Base-by-base conservation (phyloP, 805 yeast species). In the Saturnispora kantuleensis region DNA sequence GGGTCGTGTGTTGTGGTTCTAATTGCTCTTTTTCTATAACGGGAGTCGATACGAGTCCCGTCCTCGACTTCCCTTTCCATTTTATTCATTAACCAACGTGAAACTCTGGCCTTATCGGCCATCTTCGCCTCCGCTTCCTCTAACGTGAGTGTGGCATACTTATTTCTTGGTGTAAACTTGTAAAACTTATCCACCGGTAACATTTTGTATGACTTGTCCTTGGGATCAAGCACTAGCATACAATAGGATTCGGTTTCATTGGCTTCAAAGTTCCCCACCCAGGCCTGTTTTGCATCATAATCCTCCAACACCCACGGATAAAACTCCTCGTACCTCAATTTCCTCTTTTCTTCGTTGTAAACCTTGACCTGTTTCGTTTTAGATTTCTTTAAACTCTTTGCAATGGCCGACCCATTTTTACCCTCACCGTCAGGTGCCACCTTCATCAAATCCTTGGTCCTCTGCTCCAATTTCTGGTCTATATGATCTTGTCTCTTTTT, bases 221-320 rank as follows among this genome's bases (percentile, higher is more conserved):
- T 84, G 48, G 77, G 79, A 59, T 87, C 96, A 55, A 86, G 81
- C 36, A 88, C 86, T 56, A 90, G 73, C 39, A 90, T 67, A 9
- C 86, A 95, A 51, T 85, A 86, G n/a, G 84, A 71, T 52, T 87
- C 96, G 15, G 88, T 76, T 44, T 76, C 75, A 38, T 84, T 85
- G 1, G 97, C 97, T 66, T 93, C 98, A 65, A 86, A 93, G 54
- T 81, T 84, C 32, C 97, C 96, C 15, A 89, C 97, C 84, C 86
- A 93, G 0, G 95, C 90, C 59, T 93, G 90, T 49, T 77, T 74
- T 38, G 95, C 96, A 57, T 88, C 96, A 61, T 84, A 90, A 65
- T 93, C 98, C 66, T 93, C 98, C 71, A 93, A 68, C 13, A 93
- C 95, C 98, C 98, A 93, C 0, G 98, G 98, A 56, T 85, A 90